Conservation (phyloP, 352 stramenopile species). For the Thalassiosira hispida region DNA sequence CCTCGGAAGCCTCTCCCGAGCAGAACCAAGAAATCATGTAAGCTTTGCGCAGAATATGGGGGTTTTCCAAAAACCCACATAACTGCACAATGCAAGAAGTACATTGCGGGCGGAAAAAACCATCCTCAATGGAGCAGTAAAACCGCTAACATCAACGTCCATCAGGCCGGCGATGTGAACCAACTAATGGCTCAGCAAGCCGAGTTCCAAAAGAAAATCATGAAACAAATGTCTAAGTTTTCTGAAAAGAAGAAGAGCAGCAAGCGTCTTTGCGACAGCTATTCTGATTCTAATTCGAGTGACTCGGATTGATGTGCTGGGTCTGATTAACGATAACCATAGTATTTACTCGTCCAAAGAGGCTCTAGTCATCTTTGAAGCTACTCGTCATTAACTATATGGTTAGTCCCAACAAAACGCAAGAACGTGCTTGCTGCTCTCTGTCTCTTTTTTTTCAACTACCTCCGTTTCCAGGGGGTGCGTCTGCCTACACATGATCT, state of each 20-base stretch:
- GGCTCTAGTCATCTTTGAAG: too few species aligned
- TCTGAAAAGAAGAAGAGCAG: not conserved
- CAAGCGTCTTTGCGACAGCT: not conserved
- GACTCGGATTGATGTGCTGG: not conserved
- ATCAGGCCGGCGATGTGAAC: not conserved
- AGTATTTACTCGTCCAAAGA: slow-evolving; percentile 6
- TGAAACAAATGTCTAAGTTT: not conserved
- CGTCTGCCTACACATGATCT: too few species aligned
- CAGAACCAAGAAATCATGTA: too few species aligned
- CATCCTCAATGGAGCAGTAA: not conserved
- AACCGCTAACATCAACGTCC: not conserved
- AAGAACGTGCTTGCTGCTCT: too few species aligned
- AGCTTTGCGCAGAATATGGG: too few species aligned
- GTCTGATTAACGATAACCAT: not conserved
- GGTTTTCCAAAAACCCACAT: too few species aligned
- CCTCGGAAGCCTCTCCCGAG: too few species aligned
- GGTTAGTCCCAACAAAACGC: too few species aligned
- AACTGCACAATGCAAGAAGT: too few species aligned
- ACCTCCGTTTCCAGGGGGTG: too few species aligned
- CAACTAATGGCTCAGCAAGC: not conserved
- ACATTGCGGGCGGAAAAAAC: not conserved
- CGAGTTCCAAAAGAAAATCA: not conserved
- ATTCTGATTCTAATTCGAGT: not conserved
- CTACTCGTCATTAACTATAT: too few species aligned
- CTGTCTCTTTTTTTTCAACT: too few species aligned